These are phyloP conservation scores for Cyclostephanos invisitatus DNA, from an alignment of 108 stramenopile genomes.

Conservation along the genomic window DNA sequence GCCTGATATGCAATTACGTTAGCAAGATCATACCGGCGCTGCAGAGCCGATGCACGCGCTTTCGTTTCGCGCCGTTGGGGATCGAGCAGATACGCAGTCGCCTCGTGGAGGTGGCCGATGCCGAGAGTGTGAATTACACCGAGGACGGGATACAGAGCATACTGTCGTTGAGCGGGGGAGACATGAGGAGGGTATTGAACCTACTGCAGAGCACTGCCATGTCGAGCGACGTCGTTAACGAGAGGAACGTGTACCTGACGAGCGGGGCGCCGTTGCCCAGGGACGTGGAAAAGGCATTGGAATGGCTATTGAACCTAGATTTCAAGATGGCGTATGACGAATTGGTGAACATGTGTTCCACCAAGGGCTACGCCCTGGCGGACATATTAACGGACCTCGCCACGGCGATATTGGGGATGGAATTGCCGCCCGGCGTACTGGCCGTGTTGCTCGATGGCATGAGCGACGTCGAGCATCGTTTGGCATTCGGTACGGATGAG, in stretches of 20 bases:
- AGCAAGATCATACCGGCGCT: constrained; percentile 95
- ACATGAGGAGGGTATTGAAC: constrained; percentile 93
- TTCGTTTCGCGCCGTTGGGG: constrained; percentile 91
- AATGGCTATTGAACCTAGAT: constrained; percentile 69
- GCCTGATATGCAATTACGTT: constrained; percentile 97
- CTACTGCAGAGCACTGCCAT: constrained; percentile 88
- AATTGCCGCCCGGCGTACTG: constrained; percentile 64
- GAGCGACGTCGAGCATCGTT: constrained; percentile 76
- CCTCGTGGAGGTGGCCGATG: constrained; percentile 70
- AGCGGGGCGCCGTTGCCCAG: constrained; percentile 82
- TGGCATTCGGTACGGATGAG: constrained; percentile 82
- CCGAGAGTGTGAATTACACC: constrained; percentile 62
- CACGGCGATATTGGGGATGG: constrained; percentile 45
- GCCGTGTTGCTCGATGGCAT: constrained; percentile 76
- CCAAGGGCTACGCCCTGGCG: constrained; percentile 78
- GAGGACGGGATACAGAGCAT: constrained; percentile 79
- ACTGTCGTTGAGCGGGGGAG: constrained; percentile 77
- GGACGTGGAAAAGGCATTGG: constrained; percentile 64
- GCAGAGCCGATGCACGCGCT: constrained; percentile 92
- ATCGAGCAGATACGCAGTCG: constrained; percentile 78
- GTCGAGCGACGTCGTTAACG: constrained; percentile 64
- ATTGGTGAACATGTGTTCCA: constrained; percentile 57
- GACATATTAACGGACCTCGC: constrained; percentile 77
- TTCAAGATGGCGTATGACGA: constrained; percentile 62
- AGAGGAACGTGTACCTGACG: constrained; percentile 77